Percentiles rank a stretch among this genome's conserved stretches.
These are phyloP conservation scores for Globisporangium spinosum DNA, from an alignment of 352 stramenopile genomes.

Conservation along the genomic window DNA sequence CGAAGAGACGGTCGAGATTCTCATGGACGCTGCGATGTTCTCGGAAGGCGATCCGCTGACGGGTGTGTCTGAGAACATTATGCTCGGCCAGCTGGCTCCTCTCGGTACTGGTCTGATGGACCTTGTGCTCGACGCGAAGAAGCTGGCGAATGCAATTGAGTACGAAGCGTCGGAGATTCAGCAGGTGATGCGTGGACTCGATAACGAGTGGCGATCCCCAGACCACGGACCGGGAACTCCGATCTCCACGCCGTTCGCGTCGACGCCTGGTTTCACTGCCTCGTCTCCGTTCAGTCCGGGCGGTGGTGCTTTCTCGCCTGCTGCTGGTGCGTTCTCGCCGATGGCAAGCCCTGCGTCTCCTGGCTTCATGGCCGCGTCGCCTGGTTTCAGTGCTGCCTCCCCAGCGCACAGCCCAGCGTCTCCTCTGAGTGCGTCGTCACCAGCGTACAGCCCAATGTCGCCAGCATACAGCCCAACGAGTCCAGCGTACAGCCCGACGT, in stretches of 20 bases:
- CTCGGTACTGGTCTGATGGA: constrained; percentile 98
- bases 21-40: constrained; percentile 98
- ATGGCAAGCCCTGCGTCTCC: constrained; percentile 80
- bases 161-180: constrained; percentile 93
- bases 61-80: constrained; percentile 98
- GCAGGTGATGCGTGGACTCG: constrained; percentile 87
- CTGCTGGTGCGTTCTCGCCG: constrained; percentile 77
- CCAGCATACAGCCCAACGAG: constrained; percentile 85
- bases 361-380: constrained; percentile 66
- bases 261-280: constrained; percentile 85
- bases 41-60: constrained; percentile 96
- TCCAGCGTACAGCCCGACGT: constrained; percentile 80
- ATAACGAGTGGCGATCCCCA: constrained; percentile 90
- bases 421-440: constrained; percentile 70
- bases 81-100: constrained; percentile 95
- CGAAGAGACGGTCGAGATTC: constrained; percentile 99
- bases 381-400: constrained; percentile 76
- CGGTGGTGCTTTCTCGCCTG: constrained; percentile 87
- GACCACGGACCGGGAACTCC: constrained; percentile 72
- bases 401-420: constrained; percentile 73
- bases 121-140: constrained; percentile 97
- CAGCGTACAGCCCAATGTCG: constrained; percentile 86
- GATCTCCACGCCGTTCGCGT: constrained; percentile 82
- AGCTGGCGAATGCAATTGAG: constrained; percentile 97
- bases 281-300: constrained; percentile 86